Evolutionary conservation across 2,329 filamentous ascomycete genomes (phyloP).

Genomic region (Xylaria polymorpha): DNA sequence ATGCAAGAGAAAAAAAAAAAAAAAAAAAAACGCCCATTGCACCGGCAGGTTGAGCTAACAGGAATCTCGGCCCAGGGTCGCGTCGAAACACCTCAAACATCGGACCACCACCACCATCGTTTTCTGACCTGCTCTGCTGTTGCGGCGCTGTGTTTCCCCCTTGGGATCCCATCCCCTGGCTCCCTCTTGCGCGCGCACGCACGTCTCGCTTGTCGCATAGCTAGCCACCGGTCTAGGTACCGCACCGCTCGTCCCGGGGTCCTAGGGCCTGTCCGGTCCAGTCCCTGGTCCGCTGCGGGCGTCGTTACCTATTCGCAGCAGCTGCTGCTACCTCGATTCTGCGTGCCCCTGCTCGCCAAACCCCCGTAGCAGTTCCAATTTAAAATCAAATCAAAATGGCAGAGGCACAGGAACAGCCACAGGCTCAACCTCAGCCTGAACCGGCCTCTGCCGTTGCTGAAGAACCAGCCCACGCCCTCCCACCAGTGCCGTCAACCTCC

Average conservation of each 20-base stretch:
- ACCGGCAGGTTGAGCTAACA: constrained; percentile 49
- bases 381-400: constrained; percentile 54
- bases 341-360: constrained; percentile 51
- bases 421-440: constrained; percentile 52
- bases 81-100: constrained; percentile 52
- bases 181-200: constrained; percentile 36
- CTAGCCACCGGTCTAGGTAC: constrained; percentile 43
- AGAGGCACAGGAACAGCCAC: constrained; percentile 52
- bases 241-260: constrained; percentile 40
- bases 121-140: constrained; percentile 38
- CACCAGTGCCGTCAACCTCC: constrained; percentile 37
- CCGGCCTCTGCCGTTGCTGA: constrained; percentile 47
- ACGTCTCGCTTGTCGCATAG: constrained; percentile 42
- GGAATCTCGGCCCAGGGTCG: constrained; percentile 53
- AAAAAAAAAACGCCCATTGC: constrained; percentile 49
- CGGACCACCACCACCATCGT: constrained; percentile 47
- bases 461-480: constrained; percentile 49
- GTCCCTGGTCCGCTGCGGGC: constrained; percentile 49
- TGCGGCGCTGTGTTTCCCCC: constrained; percentile 40
- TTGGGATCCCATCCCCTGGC: constrained; percentile 40
- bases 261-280: constrained; percentile 43
- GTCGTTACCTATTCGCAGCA: constrained; percentile 50
- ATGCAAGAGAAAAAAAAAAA: constrained; percentile 47
- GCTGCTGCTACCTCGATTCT: constrained; percentile 43
- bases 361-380: constrained; percentile 51